Base-by-base conservation (phyloP, 1,284 basidiomycete genomes). In the Violaceomyces palustris region DNA sequence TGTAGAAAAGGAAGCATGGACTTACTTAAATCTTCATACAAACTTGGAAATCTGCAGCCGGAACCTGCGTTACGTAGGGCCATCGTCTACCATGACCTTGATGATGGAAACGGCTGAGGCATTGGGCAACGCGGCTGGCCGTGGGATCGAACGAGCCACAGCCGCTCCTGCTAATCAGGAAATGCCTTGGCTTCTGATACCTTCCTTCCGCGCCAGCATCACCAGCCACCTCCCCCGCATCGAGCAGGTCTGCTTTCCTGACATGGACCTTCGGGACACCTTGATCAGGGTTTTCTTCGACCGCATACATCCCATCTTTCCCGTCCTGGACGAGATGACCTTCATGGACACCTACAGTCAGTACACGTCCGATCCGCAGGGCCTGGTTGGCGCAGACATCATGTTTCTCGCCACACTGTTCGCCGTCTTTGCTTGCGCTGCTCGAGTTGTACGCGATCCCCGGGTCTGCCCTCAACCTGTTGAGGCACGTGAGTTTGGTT, bases 221-320 rank as follows among this genome's bases (percentile, higher is more conserved):
- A n/a, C n/a, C n/a, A n/a, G n/a, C n/a, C n/a, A n/a, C n/a, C n/a
- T n/a, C n/a, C n/a, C n/a, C n/a, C n/a, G n/a, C n/a, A n/a, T n/a
- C n/a, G n/a, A n/a, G n/a, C n/a, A n/a, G n/a, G n/a, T n/a, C n/a
- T n/a, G n/a, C n/a, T n/a, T n/a, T n/a, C n/a, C n/a, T n/a, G n/a
- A n/a, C n/a, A n/a, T n/a, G n/a, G n/a, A n/a, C n/a, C n/a, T n/a
- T n/a, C n/a, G n/a, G n/a, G n/a, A n/a, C n/a, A n/a, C n/a, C n/a
- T n/a, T 49, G n/a, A 12, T 49, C 19, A 28, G 35, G 12, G 26
- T 31, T 30, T 50, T 45, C 43, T 50, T 45, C 17, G 23, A 32
- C 19, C 28, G 29, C 17, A 29, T 41, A 12, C 37, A 39, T 25
- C 37, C 48, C n/a, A 33, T 41, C n/a, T 46, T 50, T 14, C 48